phyloP scores from a whole-genome alignment of 2,329 filamentous ascomycete genomes.

The Mycogone perniciosa region DNA sequence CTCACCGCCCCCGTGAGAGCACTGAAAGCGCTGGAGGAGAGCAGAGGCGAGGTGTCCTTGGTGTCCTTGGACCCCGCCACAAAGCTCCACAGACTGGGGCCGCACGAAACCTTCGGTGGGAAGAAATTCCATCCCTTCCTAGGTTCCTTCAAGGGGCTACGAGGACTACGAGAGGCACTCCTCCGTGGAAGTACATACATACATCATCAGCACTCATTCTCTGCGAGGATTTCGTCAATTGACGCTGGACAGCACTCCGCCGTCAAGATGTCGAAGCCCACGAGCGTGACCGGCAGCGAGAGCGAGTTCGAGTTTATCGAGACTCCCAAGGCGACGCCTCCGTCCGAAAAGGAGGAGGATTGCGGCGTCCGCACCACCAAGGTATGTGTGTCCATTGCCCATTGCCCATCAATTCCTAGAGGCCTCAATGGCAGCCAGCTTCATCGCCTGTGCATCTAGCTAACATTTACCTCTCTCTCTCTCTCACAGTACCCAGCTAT shows the following conservation, averaged over 20 bases:
- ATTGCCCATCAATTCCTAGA: neutral
- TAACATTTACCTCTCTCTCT: neutral
- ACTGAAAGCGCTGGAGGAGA: no score
- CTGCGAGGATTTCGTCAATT: constrained; percentile 18
- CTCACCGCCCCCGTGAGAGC: no score
- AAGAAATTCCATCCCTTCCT: constrained; percentile 2
- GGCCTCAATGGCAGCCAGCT: neutral
- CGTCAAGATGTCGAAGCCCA: constrained; percentile 30
- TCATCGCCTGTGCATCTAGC: neutral
- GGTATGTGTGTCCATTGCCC: constrained; percentile 19
- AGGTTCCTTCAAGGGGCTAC: neutral
- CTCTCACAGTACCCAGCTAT: constrained; percentile 54
- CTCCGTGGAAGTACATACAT: no score
- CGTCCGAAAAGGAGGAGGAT: constrained; percentile 63
- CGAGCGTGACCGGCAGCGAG: constrained; percentile 26
- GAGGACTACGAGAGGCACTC: no score
- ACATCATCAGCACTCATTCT: no score
- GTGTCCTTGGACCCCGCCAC: neutral
- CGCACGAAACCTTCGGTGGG: neutral
- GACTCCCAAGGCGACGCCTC: constrained; percentile 32
- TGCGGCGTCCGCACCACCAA: constrained; percentile 37
- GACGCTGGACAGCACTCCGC: constrained; percentile 18
- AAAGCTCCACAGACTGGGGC: neutral
- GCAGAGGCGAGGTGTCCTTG: no score
- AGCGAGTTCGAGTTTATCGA: constrained; percentile 38